These are phyloP conservation scores for Westerdykella ornata DNA, from an alignment of 2,329 filamentous ascomycete species.

Conservation along the genomic window DNA sequence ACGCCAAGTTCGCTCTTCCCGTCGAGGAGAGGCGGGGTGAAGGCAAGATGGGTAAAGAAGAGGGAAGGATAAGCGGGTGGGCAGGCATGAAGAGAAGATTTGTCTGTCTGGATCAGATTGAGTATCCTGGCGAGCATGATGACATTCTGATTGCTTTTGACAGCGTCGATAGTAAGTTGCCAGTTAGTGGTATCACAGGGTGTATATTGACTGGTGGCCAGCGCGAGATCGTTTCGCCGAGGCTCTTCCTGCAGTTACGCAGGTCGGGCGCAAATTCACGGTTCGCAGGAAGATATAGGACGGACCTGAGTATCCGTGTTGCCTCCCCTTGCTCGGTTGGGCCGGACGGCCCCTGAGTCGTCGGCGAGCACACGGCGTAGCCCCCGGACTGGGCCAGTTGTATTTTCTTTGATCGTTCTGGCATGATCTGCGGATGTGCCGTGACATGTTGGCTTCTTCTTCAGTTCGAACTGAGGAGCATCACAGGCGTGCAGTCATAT, in stretches of 20 bases:
- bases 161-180: constrained; percentile 60
- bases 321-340: too few species aligned
- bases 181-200: not conserved
- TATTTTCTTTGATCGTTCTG: too few species aligned
- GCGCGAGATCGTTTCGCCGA: constrained; percentile 43
- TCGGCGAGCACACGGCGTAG: too few species aligned
- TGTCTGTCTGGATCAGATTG: constrained; percentile 77
- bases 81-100: constrained; percentile 60
- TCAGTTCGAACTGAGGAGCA: too few species aligned
- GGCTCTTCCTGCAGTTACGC: constrained; percentile 41
- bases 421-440: too few species aligned
- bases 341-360: too few species aligned
- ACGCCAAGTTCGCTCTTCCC: constrained; percentile 84
- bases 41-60: constrained; percentile 46
- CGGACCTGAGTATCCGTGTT: too few species aligned
- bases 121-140: constrained; percentile 87
- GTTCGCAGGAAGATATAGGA: constrained; percentile 41
- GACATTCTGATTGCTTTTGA: constrained; percentile 85
- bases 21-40: constrained; percentile 47
- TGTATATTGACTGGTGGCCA: constrained; percentile 18
- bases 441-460: too few species aligned
- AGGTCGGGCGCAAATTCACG: constrained; percentile 38
- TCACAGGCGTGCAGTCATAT: too few species aligned
- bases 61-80: constrained; percentile 42
- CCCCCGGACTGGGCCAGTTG: too few species aligned